Percentiles rank a stretch among this genome's conserved stretches.
phyloP scores from a whole-genome alignment of 176 grass and related monocot species.

The Oryza glaberrima region DNA sequence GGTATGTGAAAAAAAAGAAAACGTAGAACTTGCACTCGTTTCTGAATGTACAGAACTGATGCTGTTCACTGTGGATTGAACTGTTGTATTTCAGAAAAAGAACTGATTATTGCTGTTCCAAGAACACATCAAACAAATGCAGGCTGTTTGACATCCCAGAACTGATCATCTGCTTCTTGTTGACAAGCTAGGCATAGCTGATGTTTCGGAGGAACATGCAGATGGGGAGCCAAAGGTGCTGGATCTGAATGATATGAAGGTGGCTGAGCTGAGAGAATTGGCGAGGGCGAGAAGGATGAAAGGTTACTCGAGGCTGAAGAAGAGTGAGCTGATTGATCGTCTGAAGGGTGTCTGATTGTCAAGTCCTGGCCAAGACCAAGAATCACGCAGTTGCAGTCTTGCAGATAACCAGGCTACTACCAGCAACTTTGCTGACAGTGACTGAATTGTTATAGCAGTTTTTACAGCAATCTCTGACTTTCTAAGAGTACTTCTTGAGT shows the following conservation, averaged over 20 bases:
- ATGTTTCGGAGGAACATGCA: neutral
- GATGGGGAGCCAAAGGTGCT: neutral
- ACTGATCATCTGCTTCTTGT: slow-evolving; percentile 5
- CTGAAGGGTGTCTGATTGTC: slow-evolving; percentile 38
- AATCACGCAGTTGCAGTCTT: neutral
- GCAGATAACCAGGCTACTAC: too few relatives aligned
- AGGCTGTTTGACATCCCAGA: neutral
- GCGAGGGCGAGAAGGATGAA: slow-evolving; percentile 61
- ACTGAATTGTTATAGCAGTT: neutral
- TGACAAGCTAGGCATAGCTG: slow-evolving; percentile 8
- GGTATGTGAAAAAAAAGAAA: slow-evolving; percentile 24
- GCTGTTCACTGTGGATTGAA: too few relatives aligned
- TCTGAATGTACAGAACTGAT: neutral
- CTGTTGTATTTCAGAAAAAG: too few relatives aligned
- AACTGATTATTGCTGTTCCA: neutral
- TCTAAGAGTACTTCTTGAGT: neutral
- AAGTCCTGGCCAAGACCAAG: slow-evolving; percentile 8
- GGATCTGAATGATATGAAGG: slow-evolving; percentile 61
- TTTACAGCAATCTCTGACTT: neutral
- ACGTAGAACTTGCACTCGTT: too few relatives aligned
- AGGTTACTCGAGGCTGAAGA: slow-evolving; percentile 76
- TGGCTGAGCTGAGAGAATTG: slow-evolving; percentile 61
- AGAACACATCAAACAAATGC: neutral
- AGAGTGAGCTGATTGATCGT: slow-evolving; percentile 61
- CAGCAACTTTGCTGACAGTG: neutral